Percentiles rank a stretch among this genome's conserved stretches.
Evolutionary conservation across 2,329 filamentous ascomycete genomes (phyloP).

Genomic region (Trichoderma sp.): DNA sequence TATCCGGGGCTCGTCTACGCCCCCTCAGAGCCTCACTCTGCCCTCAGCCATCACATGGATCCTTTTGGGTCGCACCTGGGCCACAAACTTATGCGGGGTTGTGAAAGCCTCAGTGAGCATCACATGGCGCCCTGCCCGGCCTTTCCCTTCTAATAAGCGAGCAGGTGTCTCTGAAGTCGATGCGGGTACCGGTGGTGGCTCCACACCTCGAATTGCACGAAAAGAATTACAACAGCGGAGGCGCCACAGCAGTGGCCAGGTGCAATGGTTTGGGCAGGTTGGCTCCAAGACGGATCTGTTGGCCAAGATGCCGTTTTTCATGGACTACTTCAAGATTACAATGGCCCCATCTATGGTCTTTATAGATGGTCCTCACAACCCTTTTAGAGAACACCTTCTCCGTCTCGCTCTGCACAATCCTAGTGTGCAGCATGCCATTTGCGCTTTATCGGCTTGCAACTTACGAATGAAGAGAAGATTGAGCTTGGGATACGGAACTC

Average conservation of each 20-base stretch:
- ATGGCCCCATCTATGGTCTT: conserved; percentile 91
- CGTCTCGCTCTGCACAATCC: conserved; percentile 75
- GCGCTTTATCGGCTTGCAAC: conserved; percentile 85
- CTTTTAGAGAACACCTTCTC: conserved; percentile 81
- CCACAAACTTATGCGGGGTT: conserved; percentile 56
- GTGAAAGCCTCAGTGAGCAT: conserved; percentile 57
- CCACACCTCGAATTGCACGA: conserved; percentile 41
- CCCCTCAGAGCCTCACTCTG: conserved; percentile 62
- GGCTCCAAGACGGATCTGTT: conserved; percentile 65
- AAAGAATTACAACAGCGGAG: conserved; percentile 50
- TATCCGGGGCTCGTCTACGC: conserved; percentile 63
- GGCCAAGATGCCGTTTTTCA: conserved; percentile 80
- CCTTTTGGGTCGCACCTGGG: conserved; percentile 58
- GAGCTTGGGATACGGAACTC: conserved; percentile 59
- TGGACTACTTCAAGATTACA: conserved; percentile 91
- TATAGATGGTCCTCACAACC: conserved; percentile 83
- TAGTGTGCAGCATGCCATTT: conserved; percentile 89
- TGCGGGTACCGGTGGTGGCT: conserved; percentile 53
- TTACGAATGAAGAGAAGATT: conserved; percentile 79
- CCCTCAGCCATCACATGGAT: conserved; percentile 58
- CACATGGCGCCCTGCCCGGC: conserved; percentile 38
- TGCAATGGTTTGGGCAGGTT: conserved; percentile 48
- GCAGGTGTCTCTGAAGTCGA: conserved; percentile 57
- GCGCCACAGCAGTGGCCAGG: conserved; percentile 47
- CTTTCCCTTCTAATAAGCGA: conserved; percentile 42